Base-by-base conservation (phyloP, 805 yeast genomes). In the Yarrowia osloensis region DNA sequence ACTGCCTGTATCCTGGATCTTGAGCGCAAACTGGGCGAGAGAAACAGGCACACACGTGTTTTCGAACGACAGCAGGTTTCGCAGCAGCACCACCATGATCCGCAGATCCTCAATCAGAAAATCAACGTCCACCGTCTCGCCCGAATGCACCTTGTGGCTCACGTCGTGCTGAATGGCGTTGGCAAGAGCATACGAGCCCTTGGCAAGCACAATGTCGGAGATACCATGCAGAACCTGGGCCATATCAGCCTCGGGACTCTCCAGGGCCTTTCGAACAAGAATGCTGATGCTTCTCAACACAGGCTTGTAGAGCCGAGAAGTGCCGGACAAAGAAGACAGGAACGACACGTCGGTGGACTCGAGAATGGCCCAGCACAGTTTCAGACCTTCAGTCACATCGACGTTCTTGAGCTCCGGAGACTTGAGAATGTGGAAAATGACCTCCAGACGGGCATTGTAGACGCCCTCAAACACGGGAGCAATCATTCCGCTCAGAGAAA, bases 181-280 rank as follows among this genome's bases (percentile, higher is more conserved):
- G 67, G 88, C 80, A 29, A 89, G 76, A 1, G 84, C 79, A 44
- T 83, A 83, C n/a, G 88, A 81, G 0, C 95, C 91, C 70, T 82
- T 85, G 8, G 90, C 84, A 31, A 89, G 82, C 13, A 90, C 84
- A 46, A 83, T 75, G 61, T 85, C 88, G 72, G 90, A 87, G 44
- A 82, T 68, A 79, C 87, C 55, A 81, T 73, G 71, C 21, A 74
- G 61, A 1, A 68, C 65, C 44, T 70, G 71, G 0, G 66, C 68
- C 68, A 72, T 47, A 35, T 70, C 69, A 7, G 75, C 61, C 5
- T 69, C 66, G 7, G 67, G 54, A 3, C 59, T 33, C 42, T 42
- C 44, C 5, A 44, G 52, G 3, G 66, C 54, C 33, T 44, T 31
- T n/a, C 47, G n/a, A 5, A 61, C 66, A 15, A 61, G 54, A 5